These are phyloP conservation scores for Candida krabiensis DNA, from an alignment of 805 yeast genomes.

Conservation along the genomic window DNA sequence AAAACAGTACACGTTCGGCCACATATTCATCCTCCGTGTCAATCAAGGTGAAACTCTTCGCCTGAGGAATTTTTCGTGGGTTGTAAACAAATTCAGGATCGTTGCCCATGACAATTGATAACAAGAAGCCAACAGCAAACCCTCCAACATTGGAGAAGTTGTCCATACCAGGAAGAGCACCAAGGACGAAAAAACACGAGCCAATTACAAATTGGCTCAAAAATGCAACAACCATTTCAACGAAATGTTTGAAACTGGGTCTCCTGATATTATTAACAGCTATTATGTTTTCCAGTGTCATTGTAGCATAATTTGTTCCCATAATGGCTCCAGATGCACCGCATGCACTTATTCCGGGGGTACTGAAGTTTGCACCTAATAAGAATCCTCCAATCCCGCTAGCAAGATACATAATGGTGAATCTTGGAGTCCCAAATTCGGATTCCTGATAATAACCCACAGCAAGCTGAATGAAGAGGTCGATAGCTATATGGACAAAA, in stretches of 20 bases:
- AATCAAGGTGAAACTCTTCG: no score
- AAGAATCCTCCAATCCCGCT: constrained; percentile 68
- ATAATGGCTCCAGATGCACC: constrained; percentile 75
- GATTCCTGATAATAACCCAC: constrained; percentile 62
- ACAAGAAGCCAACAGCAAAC: constrained; percentile 57
- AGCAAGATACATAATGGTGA: constrained; percentile 53
- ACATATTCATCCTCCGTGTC: no score
- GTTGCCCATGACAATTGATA: constrained; percentile 49
- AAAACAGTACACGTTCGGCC: no score
- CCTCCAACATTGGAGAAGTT: constrained; percentile 79
- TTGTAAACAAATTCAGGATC: constrained; percentile 50
- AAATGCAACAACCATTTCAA: no score
- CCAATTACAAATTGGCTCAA: no score
- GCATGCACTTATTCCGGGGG: constrained; percentile 62
- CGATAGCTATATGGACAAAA: constrained; percentile 64
- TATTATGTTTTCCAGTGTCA: no score
- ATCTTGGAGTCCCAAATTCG: constrained; percentile 54
- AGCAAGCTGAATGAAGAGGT: constrained; percentile 57
- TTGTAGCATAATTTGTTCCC: no score
- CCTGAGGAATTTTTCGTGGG: no score
- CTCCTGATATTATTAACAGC: no score
- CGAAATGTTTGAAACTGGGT: no score
- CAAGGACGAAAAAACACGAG: constrained; percentile 63
- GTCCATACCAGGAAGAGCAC: constrained; percentile 71
- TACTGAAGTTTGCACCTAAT: constrained; percentile 68